Percentiles rank a stretch among this genome's conserved stretches.
Evolutionary conservation across 805 yeast genomes (phyloP).

Genomic region (Kodamaea hsintzibuensis): DNA sequence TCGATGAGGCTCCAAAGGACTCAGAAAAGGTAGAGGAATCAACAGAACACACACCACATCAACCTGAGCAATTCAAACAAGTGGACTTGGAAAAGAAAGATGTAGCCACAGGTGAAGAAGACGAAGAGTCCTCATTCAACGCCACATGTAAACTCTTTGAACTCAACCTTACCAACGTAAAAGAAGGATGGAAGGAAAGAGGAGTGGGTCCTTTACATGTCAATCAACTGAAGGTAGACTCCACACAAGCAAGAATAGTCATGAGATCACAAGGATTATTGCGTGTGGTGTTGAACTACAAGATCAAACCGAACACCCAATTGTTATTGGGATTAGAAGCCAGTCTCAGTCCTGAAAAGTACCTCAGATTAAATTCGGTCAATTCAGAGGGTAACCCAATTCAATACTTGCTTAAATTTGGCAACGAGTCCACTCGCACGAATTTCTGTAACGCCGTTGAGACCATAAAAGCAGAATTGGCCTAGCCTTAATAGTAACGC

Average conservation of each 20-base stretch:
- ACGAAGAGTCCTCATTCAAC: conserved; percentile 67
- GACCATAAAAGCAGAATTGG: conserved; percentile 24
- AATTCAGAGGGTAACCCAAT: conserved; percentile 63
- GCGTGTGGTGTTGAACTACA: conserved; percentile 77
- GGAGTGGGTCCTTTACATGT: conserved; percentile 89
- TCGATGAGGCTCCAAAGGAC: conserved; percentile 40
- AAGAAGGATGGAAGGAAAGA: conserved; percentile 92
- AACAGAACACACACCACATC: conserved; percentile 12
- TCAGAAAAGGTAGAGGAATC: conserved; percentile 16
- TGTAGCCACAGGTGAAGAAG: conserved; percentile 86
- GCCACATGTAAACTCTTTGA: conserved; percentile 79
- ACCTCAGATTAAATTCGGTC: conserved; percentile 69
- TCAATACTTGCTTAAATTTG: conserved; percentile 81
- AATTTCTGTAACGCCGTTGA: conserved; percentile 55
- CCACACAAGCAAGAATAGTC: conserved; percentile 62
- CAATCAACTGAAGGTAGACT: conserved; percentile 47
- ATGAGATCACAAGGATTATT: conserved; percentile 90
- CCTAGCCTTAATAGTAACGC: not conserved
- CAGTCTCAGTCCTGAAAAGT: conserved; percentile 81
- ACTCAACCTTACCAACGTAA: conserved; percentile 61
- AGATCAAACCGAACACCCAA: conserved; percentile 61
- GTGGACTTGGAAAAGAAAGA: conserved; percentile 60
- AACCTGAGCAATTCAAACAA: conserved; percentile 46
- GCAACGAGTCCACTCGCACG: conserved; percentile 59
- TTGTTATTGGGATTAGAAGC: conserved; percentile 81